Conservation (phyloP, 805 yeast species). For the Yarrowia sp. region DNA sequence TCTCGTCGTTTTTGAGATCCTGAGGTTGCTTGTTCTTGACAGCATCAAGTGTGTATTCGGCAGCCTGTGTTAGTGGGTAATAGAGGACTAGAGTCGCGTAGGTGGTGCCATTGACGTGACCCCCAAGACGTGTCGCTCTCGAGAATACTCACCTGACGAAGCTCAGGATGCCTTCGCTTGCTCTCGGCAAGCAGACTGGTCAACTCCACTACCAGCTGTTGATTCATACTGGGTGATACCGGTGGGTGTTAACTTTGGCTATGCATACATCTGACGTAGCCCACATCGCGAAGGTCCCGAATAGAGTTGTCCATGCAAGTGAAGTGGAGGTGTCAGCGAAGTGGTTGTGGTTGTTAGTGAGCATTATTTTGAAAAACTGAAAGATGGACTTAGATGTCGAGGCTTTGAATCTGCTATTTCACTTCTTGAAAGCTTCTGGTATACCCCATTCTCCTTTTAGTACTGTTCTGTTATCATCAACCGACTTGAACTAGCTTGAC, state of each 20-base stretch:
- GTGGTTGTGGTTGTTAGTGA: too few species aligned
- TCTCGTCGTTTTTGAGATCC: slow-evolving; percentile 56
- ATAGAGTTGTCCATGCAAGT: background rate
- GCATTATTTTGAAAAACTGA: too few species aligned
- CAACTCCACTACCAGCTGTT: slow-evolving; percentile 61
- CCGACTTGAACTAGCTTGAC: background rate
- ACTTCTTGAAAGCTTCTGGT: too few species aligned
- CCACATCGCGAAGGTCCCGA: slow-evolving; percentile 18
- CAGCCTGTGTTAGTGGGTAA: slow-evolving; percentile 28
- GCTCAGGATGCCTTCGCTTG: slow-evolving; percentile 72
- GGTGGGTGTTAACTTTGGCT: slow-evolving; percentile 33
- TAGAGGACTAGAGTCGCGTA: too few species aligned
- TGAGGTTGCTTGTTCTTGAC: slow-evolving; percentile 27
- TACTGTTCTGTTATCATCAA: too few species aligned
- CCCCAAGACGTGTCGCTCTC: too few species aligned
- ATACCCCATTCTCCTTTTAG: too few species aligned
- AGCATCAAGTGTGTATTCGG: slow-evolving; percentile 29
- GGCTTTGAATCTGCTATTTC: too few species aligned
- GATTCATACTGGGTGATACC: slow-evolving; percentile 30
- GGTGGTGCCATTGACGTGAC: background rate
- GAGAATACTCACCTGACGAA: slow-evolving; percentile 58
- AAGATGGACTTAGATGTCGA: too few species aligned
- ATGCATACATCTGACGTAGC: slow-evolving; percentile 33
- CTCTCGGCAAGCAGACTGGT: slow-evolving; percentile 68
- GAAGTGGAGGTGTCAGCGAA: background rate